Evolutionary conservation across 2,329 filamentous ascomycete species (phyloP).

Genomic region (Curvularia eragrostidis): DNA sequence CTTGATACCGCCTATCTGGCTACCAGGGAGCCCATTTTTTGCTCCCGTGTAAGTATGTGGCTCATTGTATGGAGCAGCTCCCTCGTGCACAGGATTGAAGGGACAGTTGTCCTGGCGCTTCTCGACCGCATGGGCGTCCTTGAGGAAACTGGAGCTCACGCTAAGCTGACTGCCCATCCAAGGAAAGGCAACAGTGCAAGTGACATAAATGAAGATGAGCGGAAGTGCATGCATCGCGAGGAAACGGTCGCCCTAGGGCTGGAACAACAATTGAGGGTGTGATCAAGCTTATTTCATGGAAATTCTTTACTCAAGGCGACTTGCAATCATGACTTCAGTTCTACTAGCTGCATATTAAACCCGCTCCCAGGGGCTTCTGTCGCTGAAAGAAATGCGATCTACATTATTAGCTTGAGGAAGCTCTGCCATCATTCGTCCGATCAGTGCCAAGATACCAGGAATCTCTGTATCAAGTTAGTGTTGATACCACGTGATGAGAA

Average conservation of each 20-base stretch:
- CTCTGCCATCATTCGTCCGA: neutral
- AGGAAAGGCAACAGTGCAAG: conserved; percentile 25
- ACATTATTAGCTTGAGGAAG: neutral
- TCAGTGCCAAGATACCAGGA: neutral
- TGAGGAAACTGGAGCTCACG: conserved; percentile 27
- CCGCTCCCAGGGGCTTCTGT: neutral
- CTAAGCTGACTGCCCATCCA: conserved; percentile 30
- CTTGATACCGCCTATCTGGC: conserved; percentile 52
- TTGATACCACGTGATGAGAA: neutral
- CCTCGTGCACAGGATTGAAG: conserved; percentile 34
- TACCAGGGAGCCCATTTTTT: conserved; percentile 52
- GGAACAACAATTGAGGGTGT: neutral
- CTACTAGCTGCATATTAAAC: neutral
- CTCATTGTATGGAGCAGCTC: conserved; percentile 26
- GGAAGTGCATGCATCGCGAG: conserved; percentile 24
- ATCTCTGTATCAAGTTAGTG: neutral
- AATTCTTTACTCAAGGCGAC: neutral
- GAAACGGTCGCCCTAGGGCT: neutral
- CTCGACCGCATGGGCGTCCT: conserved; percentile 14
- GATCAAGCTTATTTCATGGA: neutral
- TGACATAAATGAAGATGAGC: conserved; percentile 26
- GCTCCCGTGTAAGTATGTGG: conserved; percentile 53
- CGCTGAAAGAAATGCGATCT: neutral
- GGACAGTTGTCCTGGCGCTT: conserved; percentile 30
- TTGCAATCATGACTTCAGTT: neutral